Percentiles rank a stretch among this genome's conserved stretches.
phyloP scores from a whole-genome alignment of 345 rosid genomes.

The Bruguiera gymnorhiza region DNA sequence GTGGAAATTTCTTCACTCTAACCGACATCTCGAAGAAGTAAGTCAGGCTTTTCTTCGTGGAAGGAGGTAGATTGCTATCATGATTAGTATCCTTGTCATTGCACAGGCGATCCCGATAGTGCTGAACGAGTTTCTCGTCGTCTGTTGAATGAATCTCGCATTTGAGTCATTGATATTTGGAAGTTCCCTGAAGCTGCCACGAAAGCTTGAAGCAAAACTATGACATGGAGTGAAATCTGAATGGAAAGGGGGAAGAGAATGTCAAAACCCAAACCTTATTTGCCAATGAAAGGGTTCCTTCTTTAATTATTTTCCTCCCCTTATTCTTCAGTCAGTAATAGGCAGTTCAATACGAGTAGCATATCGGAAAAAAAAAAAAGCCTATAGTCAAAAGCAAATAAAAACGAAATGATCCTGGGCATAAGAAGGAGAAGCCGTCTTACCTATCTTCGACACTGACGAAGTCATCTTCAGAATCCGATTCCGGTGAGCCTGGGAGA shows the following conservation, averaged over 20 bases:
- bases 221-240: constrained; percentile 18
- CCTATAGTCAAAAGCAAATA: neutral
- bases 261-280: too few relatives aligned
- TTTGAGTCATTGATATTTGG: neutral
- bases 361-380: too few relatives aligned
- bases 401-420: neutral
- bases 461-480: constrained; percentile 34
- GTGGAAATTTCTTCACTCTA: constrained; percentile 5
- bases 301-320: too few relatives aligned
- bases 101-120: constrained; percentile 13
- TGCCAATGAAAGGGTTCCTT: too few relatives aligned
- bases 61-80: neutral
- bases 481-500: neutral
- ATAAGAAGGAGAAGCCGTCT: neutral
- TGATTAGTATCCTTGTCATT: constrained; percentile 5
- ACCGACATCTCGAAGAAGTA: constrained; percentile 12
- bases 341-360: too few relatives aligned
- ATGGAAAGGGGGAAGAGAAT: neutral
- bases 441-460: constrained; percentile 20
- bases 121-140: constrained; percentile 8
- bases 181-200: constrained; percentile 1
- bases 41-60: constrained; percentile 12
- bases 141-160: neutral
- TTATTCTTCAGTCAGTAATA: too few relatives aligned
- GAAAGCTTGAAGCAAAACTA: constrained; percentile 14